phyloP scores from a whole-genome alignment of 2,329 filamentous ascomycete species.

The Hypoxylon sp. region DNA sequence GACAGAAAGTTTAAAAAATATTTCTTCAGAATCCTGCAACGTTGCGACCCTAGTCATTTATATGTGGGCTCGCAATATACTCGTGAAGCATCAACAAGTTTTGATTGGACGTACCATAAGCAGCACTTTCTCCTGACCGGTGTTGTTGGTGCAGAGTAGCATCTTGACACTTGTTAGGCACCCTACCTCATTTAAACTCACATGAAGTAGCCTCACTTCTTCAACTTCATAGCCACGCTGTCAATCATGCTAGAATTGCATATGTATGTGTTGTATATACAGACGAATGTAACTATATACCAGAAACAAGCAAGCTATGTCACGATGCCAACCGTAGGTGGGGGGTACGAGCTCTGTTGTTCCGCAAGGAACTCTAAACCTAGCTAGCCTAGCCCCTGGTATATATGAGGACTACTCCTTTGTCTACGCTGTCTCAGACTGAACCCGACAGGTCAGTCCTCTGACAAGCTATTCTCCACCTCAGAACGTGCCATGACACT shows the following conservation, averaged over 20 bases:
- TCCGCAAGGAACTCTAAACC: no score
- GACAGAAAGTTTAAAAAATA: background rate
- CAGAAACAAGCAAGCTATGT: background rate
- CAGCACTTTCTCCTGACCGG: background rate
- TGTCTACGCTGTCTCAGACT: no score
- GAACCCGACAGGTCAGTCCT: no score
- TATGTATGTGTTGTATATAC: conserved; percentile 1
- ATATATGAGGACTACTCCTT: no score
- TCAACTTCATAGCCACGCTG: background rate
- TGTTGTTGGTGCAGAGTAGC: background rate
- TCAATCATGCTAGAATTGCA: background rate
- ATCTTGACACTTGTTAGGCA: background rate
- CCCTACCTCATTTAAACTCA: background rate
- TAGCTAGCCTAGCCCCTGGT: no score
- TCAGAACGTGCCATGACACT: background rate
- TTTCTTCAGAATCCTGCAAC: background rate
- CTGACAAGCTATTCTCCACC: background rate
- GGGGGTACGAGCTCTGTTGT: no score
- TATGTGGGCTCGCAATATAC: background rate
- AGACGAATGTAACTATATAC: conserved; percentile 12
- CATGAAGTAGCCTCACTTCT: no score
- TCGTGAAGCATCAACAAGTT: background rate
- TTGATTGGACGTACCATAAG: background rate
- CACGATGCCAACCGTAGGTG: no score
- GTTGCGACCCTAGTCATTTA: background rate